Evolutionary conservation across 169 alveolate genomes (phyloP), one percentile per base, ranked within the genome.

Genomic region (Plasmodium falciparum): DNA sequence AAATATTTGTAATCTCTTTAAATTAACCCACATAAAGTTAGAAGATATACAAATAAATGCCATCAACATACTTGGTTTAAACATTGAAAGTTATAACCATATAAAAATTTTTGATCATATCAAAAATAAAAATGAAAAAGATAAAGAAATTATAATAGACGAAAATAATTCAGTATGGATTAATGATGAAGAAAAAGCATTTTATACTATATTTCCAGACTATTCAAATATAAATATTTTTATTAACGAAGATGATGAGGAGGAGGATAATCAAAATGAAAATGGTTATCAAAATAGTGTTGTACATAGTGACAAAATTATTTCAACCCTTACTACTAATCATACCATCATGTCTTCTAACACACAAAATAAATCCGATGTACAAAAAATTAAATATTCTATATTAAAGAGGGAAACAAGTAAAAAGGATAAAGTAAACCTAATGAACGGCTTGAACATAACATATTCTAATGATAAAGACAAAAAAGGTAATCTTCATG

Each of bases 201-300:
- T 80, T 13, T 80, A 80, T 12, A 80, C 91, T 20, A 58, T 33
- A 4, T 80, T 80, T 26, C 91, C 91, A 0, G 85, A 80, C 45
- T 80, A 67, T 12, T 66, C 91, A 12, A 80, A 69, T 56, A 56
- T 80, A 2, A 80, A 80, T 33, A 62, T 80, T 17, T 8, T 24
- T 47, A 6, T 80, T 20, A 67, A 80, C 24, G 91, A 80, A 17
- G 91, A 80, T 4, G 91, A 80, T 43, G 13, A 24, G 22, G 91
- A 76, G 15, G 89, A 66, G 3, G 76, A 66, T 0, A 58, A 65
- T 11, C 17, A 13, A 8, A 20, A 63, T 58, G 11, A 54, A 6
- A 73, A 11, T 7, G 20, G 3, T 73, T 49, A 33, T 12, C 22
- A 12, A n/a, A 24, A 71, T 13, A 6, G 15, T 7, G 47, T 39